Percentiles rank a stretch among this genome's conserved stretches.
Evolutionary conservation across 2,329 filamentous ascomycete species (phyloP).

Genomic region (Penicillium sp.): DNA sequence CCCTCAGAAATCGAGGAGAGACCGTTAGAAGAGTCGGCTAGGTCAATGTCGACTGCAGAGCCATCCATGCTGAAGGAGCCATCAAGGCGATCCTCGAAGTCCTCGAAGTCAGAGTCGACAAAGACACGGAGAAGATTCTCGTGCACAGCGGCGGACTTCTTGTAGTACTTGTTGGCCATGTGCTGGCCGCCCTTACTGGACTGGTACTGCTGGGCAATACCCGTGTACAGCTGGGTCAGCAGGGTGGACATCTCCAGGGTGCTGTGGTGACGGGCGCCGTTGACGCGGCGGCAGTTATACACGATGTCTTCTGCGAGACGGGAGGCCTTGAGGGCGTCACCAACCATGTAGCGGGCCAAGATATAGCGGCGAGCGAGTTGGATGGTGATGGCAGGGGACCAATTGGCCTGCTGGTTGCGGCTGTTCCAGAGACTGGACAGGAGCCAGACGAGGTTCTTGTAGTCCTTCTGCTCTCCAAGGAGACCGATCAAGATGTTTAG

Average conservation of each 20-base stretch:
- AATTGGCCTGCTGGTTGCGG: slow-evolving; percentile 44
- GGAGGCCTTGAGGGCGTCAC: slow-evolving; percentile 45
- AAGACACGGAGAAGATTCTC: slow-evolving; percentile 39
- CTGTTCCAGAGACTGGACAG: slow-evolving; percentile 46
- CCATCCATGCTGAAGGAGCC: slow-evolving; percentile 21
- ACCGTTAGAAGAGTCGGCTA: slow-evolving; percentile 18
- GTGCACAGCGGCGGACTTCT: slow-evolving; percentile 37
- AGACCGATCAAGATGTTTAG: slow-evolving; percentile 45
- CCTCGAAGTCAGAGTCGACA: slow-evolving; percentile 32
- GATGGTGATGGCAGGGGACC: slow-evolving; percentile 46
- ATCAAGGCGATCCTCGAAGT: slow-evolving; percentile 27
- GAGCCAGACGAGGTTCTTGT: slow-evolving; percentile 42
- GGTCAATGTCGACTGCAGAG: slow-evolving; percentile 22
- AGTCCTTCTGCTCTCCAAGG: slow-evolving; percentile 47
- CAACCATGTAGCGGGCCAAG: slow-evolving; percentile 49
- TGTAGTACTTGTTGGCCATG: slow-evolving; percentile 40
- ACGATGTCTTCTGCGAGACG: slow-evolving; percentile 53
- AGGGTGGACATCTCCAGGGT: slow-evolving; percentile 51
- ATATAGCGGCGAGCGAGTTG: slow-evolving; percentile 52
- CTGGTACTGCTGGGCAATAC: slow-evolving; percentile 36
- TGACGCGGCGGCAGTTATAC: slow-evolving; percentile 55
- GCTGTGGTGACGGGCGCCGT: slow-evolving; percentile 47
- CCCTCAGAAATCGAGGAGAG: slow-evolving; percentile 23
- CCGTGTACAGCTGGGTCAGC: slow-evolving; percentile 51
- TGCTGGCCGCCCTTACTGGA: slow-evolving; percentile 31